Evolutionary conservation across 2,329 filamentous ascomycete species (phyloP).

Genomic region (Ceratocystiopsis brevicomis): DNA sequence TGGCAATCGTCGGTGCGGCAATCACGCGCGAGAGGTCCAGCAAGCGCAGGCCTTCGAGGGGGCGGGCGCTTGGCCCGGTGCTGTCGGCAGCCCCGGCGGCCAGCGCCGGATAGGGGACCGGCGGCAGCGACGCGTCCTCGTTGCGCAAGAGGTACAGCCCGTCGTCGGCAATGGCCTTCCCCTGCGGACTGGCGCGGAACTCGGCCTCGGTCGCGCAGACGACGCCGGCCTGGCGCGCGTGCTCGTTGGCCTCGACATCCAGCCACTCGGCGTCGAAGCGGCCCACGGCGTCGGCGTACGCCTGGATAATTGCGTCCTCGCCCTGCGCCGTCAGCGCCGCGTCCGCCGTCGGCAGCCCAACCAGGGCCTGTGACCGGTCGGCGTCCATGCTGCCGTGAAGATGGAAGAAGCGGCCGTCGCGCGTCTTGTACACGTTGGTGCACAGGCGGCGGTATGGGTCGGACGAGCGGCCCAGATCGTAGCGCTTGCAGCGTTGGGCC

Average conservation of each 20-base stretch:
- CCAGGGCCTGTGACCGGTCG: constrained; percentile 20
- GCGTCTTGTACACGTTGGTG: constrained; percentile 2
- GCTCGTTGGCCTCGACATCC: not conserved
- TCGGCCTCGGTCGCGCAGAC: too few relatives aligned
- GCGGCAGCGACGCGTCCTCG: too few relatives aligned
- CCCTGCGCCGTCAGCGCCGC: too few relatives aligned
- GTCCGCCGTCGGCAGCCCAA: constrained; percentile 21
- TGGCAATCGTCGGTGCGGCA: constrained; percentile 24
- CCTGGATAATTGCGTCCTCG: too few relatives aligned
- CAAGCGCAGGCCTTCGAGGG: constrained; percentile 26
- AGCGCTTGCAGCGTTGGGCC: not conserved
- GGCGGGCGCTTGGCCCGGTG: constrained; percentile 11
- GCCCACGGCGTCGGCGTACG: constrained; percentile 12
- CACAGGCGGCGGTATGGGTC: not conserved
- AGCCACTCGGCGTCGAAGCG: constrained; percentile 20
- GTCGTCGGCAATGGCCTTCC: too few relatives aligned
- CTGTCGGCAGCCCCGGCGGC: too few relatives aligned
- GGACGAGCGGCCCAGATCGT: not conserved
- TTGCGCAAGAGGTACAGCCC: too few relatives aligned
- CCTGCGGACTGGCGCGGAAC: too few relatives aligned
- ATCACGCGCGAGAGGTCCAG: constrained; percentile 29
- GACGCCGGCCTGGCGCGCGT: too few relatives aligned
- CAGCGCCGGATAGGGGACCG: too few relatives aligned
- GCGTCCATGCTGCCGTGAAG: constrained; percentile 29
- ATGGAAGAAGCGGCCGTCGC: constrained; percentile 22